Percentiles rank a stretch among this genome's conserved stretches.
These are phyloP conservation scores for Cytospora piceicola DNA, from an alignment of 2,329 filamentous ascomycete genomes.

Conservation along the genomic window DNA sequence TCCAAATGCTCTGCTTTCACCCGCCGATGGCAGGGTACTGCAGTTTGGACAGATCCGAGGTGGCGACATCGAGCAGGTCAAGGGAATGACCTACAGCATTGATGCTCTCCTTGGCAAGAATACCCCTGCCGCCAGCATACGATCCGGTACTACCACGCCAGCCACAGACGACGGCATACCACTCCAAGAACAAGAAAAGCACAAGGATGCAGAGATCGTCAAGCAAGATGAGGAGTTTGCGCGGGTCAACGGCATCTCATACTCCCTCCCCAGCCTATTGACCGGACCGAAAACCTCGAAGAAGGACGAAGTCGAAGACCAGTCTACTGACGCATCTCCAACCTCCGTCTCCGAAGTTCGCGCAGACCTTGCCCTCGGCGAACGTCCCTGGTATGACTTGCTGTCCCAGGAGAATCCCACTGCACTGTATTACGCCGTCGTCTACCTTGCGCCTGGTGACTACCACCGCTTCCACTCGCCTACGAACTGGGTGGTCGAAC, in stretches of 20 bases:
- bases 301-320: slow-evolving; percentile 64
- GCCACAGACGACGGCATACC: slow-evolving; percentile 42
- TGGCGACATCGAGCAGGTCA: slow-evolving; percentile 96
- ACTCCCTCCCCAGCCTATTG: slow-evolving; percentile 85
- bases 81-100: slow-evolving; percentile 96
- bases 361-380: slow-evolving; percentile 78
- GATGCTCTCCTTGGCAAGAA: slow-evolving; percentile 84
- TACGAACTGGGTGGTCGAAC: slow-evolving; percentile 91
- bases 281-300: slow-evolving; percentile 65
- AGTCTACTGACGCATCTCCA: slow-evolving; percentile 68
- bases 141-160: slow-evolving; percentile 26
- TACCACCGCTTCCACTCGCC: slow-evolving; percentile 99
- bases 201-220: slow-evolving; percentile 67
- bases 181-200: slow-evolving; percentile 36
- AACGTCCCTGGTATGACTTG: slow-evolving; percentile 72
- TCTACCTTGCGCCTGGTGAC: slow-evolving; percentile 95
- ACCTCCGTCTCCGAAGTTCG: slow-evolving; percentile 82
- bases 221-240: slow-evolving; percentile 91
- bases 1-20: slow-evolving; percentile 78
- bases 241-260: slow-evolving; percentile 90
- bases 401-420: slow-evolving; percentile 65
- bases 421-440: slow-evolving; percentile 87
- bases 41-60: slow-evolving; percentile 92
- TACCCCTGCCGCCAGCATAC: slow-evolving; percentile 59
- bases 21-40: slow-evolving; percentile 86